A percentile compares a stretch with the other conserved stretches of the same genome.
Conservation (phyloP, 306 rosid species). For the Rosa multiflora region DNA sequence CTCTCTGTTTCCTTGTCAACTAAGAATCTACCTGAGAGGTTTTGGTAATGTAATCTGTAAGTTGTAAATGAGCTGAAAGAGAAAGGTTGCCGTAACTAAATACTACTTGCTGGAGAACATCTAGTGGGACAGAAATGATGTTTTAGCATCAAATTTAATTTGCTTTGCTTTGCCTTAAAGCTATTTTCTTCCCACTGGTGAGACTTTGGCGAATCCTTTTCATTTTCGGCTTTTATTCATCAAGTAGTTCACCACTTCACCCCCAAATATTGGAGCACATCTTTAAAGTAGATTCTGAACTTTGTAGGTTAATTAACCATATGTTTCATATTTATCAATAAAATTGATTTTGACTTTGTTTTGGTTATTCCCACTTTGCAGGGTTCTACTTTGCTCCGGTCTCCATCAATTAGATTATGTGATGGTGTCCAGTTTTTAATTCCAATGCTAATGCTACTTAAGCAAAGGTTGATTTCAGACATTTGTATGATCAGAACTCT, state of each 20-base stretch:
- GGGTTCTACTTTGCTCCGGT: slow-evolving; percentile 36
- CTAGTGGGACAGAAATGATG: neutral
- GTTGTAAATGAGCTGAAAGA: neutral
- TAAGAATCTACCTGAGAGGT: neutral
- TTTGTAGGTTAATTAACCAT: slow-evolving; percentile 18
- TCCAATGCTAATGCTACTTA: slow-evolving; percentile 16
- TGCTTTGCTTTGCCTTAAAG: slow-evolving; percentile 29
- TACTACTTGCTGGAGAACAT: neutral
- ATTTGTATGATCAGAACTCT: neutral
- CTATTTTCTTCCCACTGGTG: slow-evolving; percentile 14
- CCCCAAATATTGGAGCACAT: slow-evolving; percentile 10
- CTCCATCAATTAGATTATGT: slow-evolving; percentile 20
- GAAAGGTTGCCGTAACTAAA: neutral
- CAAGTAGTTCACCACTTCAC: slow-evolving; percentile 9
- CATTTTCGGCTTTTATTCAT: neutral
- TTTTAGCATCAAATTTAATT: neutral
- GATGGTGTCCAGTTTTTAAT: neutral
- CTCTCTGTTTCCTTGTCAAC: neutral
- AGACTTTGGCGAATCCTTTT: slow-evolving; percentile 10
- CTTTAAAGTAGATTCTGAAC: slow-evolving; percentile 19
- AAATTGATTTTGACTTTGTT: neutral
- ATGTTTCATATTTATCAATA: neutral
- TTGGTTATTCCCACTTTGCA: slow-evolving; percentile 33
- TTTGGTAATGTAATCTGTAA: neutral
- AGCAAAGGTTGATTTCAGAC: neutral